Evolutionary conservation across 179 eudicot species (phyloP), one percentile per base, ranked within the genome.

Genomic region (Camellia oleifera): DNA sequence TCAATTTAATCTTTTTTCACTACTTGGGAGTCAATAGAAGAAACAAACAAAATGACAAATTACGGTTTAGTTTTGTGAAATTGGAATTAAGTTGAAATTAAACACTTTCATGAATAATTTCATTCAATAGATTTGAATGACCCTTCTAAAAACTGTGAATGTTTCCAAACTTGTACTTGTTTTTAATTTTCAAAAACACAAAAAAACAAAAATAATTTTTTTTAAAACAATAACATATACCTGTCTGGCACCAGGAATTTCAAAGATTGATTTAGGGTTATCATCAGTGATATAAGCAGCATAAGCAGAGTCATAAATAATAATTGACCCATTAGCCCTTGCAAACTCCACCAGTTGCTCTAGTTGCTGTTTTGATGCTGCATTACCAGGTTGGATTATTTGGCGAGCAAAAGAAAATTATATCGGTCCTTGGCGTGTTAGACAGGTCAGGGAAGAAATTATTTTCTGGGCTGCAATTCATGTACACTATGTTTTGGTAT

Each of bases 301-400:
- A 77, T 90, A 90, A 4, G 93, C 93, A 79, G 91, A 90, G 70
- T 90, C 93, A 82, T 84, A 86, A 2, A 90, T 84, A n/a, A 90
- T 87, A 9, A 90, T 89, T 2, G 93, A 87, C 0, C 90, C 93
- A 63, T 90, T 90, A 18, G 50, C 46, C 77, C 76, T 86, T 14
- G 92, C 91, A 85, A 89, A 90, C 12, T 89, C 82, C 10, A 90
- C 92, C 61, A 90, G 81, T 57, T 83, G 81, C 46, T 80, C 54
- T 45, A 90, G 82, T 50, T 90, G 89, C 45, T 46, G 72, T 68
- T 86, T 40, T 4, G 92, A 81, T 44, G 93, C 93, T 20, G 93
- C 87, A 45, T 82, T 78, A 46, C 93, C 93, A 0, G 93, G 93
- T 90, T 23, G 93, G 93, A 74, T 90, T 90, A 74, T 90, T 90